Evolutionary conservation across 2,329 filamentous ascomycete genomes (phyloP), one percentile per base, ranked within the genome.

Genomic region (Neonectria neomacrospora): DNA sequence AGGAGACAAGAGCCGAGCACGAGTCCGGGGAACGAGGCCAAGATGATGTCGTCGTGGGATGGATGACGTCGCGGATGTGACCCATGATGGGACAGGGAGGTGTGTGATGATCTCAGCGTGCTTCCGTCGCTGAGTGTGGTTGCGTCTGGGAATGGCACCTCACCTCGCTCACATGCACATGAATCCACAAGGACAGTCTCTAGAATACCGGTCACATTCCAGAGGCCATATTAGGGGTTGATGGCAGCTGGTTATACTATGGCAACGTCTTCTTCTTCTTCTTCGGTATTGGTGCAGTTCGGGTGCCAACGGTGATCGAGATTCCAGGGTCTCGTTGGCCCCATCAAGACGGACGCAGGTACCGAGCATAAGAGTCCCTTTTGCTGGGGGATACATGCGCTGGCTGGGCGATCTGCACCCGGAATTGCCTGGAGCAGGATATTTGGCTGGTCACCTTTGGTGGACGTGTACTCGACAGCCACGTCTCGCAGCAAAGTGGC

Each of bases 21-120:
- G n/a, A 48, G n/a, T 30, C 23, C 16, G 44, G 23, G 44, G 34
- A 37, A 28, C 44, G 44, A 28, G 44, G 18, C 23, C 26, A 50
- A 50, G 20, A n/a, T 20, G 54, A 39, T 22, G 54, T 32, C 28
- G 41, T 22, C 39, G 14, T 3, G 16, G 28, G 30, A 42, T 20
- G 22, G 45, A 58, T 58, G 55, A 58, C 55, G 55, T 58, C 47
- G 37, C 37, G 37, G 26, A 44, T 34, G 55, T n/a, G 26, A 58
- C 55, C 55, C 55, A 58, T 58, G 55, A 58, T 48, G 47, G 47
- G 9, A 11, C n/a, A 30, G 44, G 20, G 16, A 12, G 34, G 47
- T 52, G 55, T 58, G 47, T 51, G 55, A 58, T 44, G 47, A 34
- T 32, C 45, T 23, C 32, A 48, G 45, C 47, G n/a, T 51, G 55